Percentiles rank a stretch among this genome's conserved stretches.
These are phyloP conservation scores for Russula abietina DNA, from an alignment of 768 basidiomycete species.

Conservation along the genomic window DNA sequence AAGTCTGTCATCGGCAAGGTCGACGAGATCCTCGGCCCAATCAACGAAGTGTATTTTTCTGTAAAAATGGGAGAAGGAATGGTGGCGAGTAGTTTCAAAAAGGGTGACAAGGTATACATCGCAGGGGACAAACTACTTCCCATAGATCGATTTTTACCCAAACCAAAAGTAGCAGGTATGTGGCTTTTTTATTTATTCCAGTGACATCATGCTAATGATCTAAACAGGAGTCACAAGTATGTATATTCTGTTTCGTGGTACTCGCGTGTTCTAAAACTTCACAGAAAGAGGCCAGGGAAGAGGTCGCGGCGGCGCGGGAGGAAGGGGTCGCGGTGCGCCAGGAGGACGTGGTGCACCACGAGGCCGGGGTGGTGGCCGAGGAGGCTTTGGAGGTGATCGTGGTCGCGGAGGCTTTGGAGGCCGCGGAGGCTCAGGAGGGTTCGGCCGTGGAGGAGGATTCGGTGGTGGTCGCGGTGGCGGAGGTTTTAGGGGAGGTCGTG, in stretches of 20 bases:
- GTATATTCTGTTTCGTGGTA: slow-evolving; percentile 15
- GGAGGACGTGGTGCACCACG: slow-evolving; percentile 31
- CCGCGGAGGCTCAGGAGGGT: slow-evolving; percentile 35
- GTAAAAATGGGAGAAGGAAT: slow-evolving; percentile 97
- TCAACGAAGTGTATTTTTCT: slow-evolving; percentile 97
- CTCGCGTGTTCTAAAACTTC: slow-evolving; percentile 19
- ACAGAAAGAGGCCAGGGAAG: slow-evolving; percentile 41
- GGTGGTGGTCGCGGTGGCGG: slow-evolving; percentile 39
- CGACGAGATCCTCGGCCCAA: slow-evolving; percentile 98
- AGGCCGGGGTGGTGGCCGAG: slow-evolving; percentile 33
- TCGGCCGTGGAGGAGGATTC: slow-evolving; percentile 40
- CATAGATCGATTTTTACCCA: slow-evolving; percentile 93
- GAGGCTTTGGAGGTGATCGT: slow-evolving; percentile 44
- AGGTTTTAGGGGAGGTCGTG: slow-evolving; percentile 35
- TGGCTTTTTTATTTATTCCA: slow-evolving; percentile 19
- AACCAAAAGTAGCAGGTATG: slow-evolving; percentile 79
- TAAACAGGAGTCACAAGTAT: slow-evolving; percentile 34
- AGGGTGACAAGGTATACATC: slow-evolving; percentile 97
- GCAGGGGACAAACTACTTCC: slow-evolving; percentile 95
- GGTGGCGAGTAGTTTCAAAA: slow-evolving; percentile 92
- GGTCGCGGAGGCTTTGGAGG: slow-evolving; percentile 35
- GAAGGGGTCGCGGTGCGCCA: slow-evolving; percentile 25
- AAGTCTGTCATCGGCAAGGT: slow-evolving; percentile 95
- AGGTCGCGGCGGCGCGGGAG: slow-evolving; percentile 30
- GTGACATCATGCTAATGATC: slow-evolving; percentile 5